Evolutionary conservation across 1,139 yeast species (phyloP).

Genomic region (Hansenula anomala): DNA sequence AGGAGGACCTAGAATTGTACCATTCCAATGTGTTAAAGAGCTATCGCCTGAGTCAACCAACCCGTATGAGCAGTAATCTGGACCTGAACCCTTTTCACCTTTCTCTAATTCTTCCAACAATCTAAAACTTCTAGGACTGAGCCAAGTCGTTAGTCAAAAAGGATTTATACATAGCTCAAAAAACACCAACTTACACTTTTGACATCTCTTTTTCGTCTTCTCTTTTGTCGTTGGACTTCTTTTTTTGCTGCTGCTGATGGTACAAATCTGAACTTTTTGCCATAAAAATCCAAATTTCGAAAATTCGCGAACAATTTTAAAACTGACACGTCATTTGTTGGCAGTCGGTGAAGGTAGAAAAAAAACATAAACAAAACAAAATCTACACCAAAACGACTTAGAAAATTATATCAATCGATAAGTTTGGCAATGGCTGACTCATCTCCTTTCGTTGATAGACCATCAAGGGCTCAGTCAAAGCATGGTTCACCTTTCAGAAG

Average conservation of each 20-base stretch:
- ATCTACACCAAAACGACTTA: neutral
- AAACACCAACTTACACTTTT: conserved; percentile 29
- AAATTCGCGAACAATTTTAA: too few relatives aligned
- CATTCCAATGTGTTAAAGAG: conserved; percentile 92
- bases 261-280: too few relatives aligned
- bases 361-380: neutral
- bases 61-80: conserved; percentile 95
- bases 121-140: conserved; percentile 88
- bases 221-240: too few relatives aligned
- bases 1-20: conserved; percentile 95
- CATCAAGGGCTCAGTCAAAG: conserved; percentile 13
- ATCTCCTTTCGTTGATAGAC: conserved; percentile 43
- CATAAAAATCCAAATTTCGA: too few relatives aligned
- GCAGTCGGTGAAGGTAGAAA: neutral
- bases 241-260: neutral
- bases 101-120: conserved; percentile 93
- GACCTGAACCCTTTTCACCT: conserved; percentile 96
- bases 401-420: too few relatives aligned
- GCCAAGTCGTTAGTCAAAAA: too few relatives aligned
- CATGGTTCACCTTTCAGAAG: neutral
- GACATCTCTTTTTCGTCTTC: conserved; percentile 24
- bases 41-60: conserved; percentile 85
- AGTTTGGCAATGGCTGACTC: conserved; percentile 31
- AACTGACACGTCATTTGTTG: neutral
- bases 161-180: too few relatives aligned